Base-by-base conservation (phyloP, 2,329 filamentous ascomycete genomes). In the Neofusicoccum parvum region DNA sequence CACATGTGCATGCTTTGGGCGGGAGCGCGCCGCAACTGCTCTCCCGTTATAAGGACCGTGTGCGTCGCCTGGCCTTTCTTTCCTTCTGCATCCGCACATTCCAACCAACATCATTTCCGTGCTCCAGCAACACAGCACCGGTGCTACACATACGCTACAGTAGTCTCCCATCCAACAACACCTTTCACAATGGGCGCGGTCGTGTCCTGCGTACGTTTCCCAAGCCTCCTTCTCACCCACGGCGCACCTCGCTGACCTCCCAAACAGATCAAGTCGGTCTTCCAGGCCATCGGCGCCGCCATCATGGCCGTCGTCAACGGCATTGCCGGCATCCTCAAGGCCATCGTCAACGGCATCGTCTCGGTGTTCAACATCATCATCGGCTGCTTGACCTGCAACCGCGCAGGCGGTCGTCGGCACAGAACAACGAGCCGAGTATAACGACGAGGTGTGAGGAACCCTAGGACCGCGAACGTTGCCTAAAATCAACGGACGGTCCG, bases 171-270 rank as follows among this genome's bases (percentile, higher is more conserved):
- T 20, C 39, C 45, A 17, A 34, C n/a, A 68, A 64, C 70, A 69
- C 67, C 73, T 67, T 69, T 70, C 69, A 88, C 78, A 71, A 94
- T 95, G 92, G 92, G 92, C 81, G 91, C 90, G 79, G 88, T 95
- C 74, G 83, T 92, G 70, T 94, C 91, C 77, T 94, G 91, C 76
- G 91, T 94, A 91, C 74, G 90, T 86, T 60, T 23, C 41, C 27
- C 48, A 50, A n/a, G n/a, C 45, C 48, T 23, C 20, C 36, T 3
- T 17, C 27, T 23, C 34, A 56, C 32, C 12, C 27, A 11, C 17
- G 9, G 23, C 15, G 15, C n/a, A 36, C 56, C 37, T 53, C 34
- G 43, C 73, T 76, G 70, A 76, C 69, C 68, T 6, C 11, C 12
- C 5, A 9, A 11, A 17, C 67, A 80, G 79, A 78, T 81, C 71